These are phyloP conservation scores for Pugionium cornutum DNA, from an alignment of 345 rosid genomes.

Conservation along the genomic window DNA sequence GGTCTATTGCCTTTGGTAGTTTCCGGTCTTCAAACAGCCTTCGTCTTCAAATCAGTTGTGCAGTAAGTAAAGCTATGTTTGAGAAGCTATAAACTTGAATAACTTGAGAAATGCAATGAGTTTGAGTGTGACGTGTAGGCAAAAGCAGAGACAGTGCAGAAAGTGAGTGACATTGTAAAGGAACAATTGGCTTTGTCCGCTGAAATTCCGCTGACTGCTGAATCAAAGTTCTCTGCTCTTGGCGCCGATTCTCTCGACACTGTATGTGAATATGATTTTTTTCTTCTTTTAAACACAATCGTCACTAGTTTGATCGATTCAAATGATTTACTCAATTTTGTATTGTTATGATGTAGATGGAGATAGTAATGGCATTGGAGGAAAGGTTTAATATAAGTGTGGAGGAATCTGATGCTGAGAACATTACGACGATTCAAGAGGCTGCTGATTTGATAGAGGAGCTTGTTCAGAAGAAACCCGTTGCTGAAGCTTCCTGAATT, in stretches of 20 bases:
- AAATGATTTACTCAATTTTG: not conserved
- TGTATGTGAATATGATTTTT: slow-evolving; percentile 37
- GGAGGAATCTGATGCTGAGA: slow-evolving; percentile 73
- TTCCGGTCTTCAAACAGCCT: slow-evolving; percentile 26
- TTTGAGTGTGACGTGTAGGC: slow-evolving; percentile 48
- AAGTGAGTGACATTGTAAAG: slow-evolving; percentile 80
- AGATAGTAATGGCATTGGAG: slow-evolving; percentile 87
- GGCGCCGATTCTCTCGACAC: slow-evolving; percentile 98
- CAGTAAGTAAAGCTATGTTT: slow-evolving; percentile 13
- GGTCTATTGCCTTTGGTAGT: slow-evolving; percentile 26
- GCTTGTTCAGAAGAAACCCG: slow-evolving; percentile 58
- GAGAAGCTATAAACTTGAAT: no score
- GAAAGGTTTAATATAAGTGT: slow-evolving; percentile 75
- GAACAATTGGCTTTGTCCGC: slow-evolving; percentile 68
- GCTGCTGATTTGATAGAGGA: slow-evolving; percentile 82
- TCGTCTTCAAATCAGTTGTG: slow-evolving; percentile 41
- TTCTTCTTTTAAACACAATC: no score
- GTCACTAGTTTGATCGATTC: no score
- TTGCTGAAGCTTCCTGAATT: slow-evolving; percentile 3
- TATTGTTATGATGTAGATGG: slow-evolving; percentile 52
- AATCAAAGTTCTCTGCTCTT: slow-evolving; percentile 65
- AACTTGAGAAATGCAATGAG: slow-evolving; percentile 23
- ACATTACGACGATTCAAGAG: slow-evolving; percentile 75
- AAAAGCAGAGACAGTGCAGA: slow-evolving; percentile 74
- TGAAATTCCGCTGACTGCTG: slow-evolving; percentile 56